These are phyloP conservation scores for Eimeria praecox DNA, from an alignment of 169 alveolate genomes.

Conservation along the genomic window DNA sequence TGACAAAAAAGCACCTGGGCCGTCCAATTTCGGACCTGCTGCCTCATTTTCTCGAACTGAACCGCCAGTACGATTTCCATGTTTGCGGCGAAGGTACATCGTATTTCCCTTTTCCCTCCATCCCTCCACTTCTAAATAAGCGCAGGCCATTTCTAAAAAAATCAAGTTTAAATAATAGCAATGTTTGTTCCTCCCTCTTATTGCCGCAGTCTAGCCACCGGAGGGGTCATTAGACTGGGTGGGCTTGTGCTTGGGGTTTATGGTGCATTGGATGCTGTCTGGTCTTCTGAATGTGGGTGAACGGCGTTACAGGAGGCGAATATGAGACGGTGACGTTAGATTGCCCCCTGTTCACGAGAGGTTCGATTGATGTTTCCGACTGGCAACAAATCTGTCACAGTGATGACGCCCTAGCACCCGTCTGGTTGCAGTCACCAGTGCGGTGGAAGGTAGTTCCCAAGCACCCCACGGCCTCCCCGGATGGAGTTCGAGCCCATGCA, in stretches of 20 bases:
- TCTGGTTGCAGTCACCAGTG: constrained; percentile 49
- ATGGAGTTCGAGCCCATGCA: not conserved
- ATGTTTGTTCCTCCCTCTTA: not conserved
- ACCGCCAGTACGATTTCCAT: constrained; percentile 95
- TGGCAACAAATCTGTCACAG: constrained; percentile 63
- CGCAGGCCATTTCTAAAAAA: not conserved
- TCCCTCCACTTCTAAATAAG: not conserved
- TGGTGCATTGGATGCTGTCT: not conserved
- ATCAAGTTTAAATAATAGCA: not conserved
- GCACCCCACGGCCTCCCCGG: not conserved
- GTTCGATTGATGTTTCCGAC: not conserved
- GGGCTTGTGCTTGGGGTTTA: not conserved
- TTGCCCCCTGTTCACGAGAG: constrained; percentile 78
- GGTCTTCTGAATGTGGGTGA: not conserved
- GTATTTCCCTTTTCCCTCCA: not conserved
- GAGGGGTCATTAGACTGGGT: not conserved
- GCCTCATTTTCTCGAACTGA: constrained; percentile 59
- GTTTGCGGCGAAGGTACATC: constrained; percentile 98
- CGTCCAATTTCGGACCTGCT: constrained; percentile 87
- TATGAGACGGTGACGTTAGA: constrained; percentile 96
- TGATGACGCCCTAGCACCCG: constrained; percentile 70
- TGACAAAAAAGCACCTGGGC: constrained; percentile 94
- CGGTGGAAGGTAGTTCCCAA: constrained; percentile 48
- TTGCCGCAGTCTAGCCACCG: not conserved
- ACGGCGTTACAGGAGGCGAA: constrained; percentile 95